Percentiles rank a stretch among this genome's conserved stretches.
These are phyloP conservation scores for Fusarium brevicatenulatum DNA, from an alignment of 2,329 filamentous ascomycete genomes.

Conservation along the genomic window DNA sequence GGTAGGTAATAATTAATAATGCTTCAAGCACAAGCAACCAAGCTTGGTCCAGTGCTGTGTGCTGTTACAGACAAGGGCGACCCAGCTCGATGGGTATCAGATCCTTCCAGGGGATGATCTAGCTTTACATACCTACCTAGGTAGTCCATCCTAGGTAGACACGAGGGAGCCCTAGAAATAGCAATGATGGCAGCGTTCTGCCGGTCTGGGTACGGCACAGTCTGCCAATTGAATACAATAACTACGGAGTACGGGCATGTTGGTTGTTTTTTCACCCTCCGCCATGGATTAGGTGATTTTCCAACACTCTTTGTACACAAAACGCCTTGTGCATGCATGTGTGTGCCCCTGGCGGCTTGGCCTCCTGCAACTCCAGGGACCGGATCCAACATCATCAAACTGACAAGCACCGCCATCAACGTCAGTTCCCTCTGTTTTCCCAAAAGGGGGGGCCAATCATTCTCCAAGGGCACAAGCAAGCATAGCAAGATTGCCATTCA, in stretches of 20 bases:
- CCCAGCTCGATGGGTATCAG: slow-evolving; percentile 34
- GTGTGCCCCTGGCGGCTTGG: slow-evolving; percentile 14
- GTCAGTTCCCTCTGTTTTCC: slow-evolving; percentile 3
- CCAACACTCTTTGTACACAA: not conserved
- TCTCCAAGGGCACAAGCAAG: not conserved
- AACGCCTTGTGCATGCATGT: not conserved
- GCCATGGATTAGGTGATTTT: not conserved
- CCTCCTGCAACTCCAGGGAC: slow-evolving; percentile 5
- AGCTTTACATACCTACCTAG: not conserved
- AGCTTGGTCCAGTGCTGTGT: not conserved
- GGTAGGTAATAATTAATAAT: not conserved
- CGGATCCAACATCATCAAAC: slow-evolving; percentile 24
- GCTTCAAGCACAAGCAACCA: not conserved
- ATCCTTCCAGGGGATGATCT: slow-evolving; percentile 10
- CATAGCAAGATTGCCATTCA: slow-evolving; percentile 22
- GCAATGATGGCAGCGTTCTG: not conserved
- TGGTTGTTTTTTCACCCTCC: not conserved
- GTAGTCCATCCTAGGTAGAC: not conserved
- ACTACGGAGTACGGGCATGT: not conserved
- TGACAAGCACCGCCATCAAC: slow-evolving; percentile 25
- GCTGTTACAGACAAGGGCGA: slow-evolving; percentile 24
- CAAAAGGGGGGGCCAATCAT: slow-evolving; percentile 38
- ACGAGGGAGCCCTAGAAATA: not conserved
- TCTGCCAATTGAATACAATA: not conserved
- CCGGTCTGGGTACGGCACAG: not conserved